These are phyloP conservation scores for Salvia rosmarinus DNA, from an alignment of 257 asterid species.

Conservation along the genomic window DNA sequence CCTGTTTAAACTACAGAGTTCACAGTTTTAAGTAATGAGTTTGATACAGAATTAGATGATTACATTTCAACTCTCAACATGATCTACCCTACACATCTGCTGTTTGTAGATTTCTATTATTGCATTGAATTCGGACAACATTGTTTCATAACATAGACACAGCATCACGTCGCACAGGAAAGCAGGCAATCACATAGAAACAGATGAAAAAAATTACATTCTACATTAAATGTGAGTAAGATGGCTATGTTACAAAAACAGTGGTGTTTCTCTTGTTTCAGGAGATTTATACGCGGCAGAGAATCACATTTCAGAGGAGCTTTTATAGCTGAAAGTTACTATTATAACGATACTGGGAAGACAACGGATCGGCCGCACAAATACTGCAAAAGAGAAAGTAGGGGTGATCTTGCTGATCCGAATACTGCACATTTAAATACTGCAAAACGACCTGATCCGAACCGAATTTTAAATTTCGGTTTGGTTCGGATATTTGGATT, in stretches of 20 bases:
- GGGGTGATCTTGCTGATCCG: too few relatives aligned
- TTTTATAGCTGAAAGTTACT: conserved; percentile 42
- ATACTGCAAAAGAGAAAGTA: too few relatives aligned
- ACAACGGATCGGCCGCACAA: background rate
- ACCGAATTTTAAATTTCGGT: too few relatives aligned
- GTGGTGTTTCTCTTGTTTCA: conserved; percentile 44
- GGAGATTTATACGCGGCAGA: conserved; percentile 44
- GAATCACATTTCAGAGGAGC: conserved; percentile 38
- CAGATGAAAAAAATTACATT: conserved; percentile 30
- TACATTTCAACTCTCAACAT: too few relatives aligned
- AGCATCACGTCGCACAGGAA: background rate
- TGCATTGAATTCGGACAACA: background rate
- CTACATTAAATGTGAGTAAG: conserved; percentile 40
- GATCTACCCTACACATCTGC: too few relatives aligned
- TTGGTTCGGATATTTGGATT: too few relatives aligned
- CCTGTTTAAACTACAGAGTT: too few relatives aligned
- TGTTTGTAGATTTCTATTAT: background rate
- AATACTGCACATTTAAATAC: too few relatives aligned
- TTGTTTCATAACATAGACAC: background rate
- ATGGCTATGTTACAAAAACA: conserved; percentile 43
- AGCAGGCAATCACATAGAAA: background rate
- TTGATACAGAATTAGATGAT: too few relatives aligned
- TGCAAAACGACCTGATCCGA: too few relatives aligned
- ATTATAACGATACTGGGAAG: conserved; percentile 28
- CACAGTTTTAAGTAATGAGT: too few relatives aligned